A percentile compares a stretch with the other conserved stretches of the same genome.
phyloP scores from a whole-genome alignment of 192 early-diverging fungal species.

The Gonapodya sp. region DNA sequence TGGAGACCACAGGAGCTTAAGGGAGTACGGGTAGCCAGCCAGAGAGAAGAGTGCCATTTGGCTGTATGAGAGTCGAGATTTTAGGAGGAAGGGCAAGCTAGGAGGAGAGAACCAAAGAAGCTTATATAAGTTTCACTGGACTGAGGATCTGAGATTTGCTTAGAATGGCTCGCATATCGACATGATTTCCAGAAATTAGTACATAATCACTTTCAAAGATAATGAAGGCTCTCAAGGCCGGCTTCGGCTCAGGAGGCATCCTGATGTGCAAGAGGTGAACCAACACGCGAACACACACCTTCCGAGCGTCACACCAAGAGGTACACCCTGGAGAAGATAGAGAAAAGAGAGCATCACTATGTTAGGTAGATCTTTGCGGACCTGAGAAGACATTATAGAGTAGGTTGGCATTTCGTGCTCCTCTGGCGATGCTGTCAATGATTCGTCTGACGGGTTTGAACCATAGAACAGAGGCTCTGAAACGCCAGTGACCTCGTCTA shows the following conservation, averaged over 20 bases:
- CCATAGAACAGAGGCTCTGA: background rate
- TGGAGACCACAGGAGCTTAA: constrained; percentile 97
- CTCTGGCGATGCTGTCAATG: too few species aligned
- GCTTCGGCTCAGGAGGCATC: background rate
- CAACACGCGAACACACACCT: background rate
- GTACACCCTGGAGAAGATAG: constrained; percentile 89
- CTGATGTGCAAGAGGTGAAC: background rate
- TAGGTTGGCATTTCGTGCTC: too few species aligned
- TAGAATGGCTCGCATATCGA: too few species aligned
- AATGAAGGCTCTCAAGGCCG: too few species aligned
- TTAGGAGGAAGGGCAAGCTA: constrained; percentile 88
- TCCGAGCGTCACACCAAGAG: constrained; percentile 49
- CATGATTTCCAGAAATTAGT: too few species aligned
- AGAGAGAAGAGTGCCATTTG: constrained; percentile 92
- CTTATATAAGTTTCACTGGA: background rate
- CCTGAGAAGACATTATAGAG: background rate
- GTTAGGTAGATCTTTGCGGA: constrained; percentile 20
- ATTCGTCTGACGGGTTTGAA: too few species aligned
- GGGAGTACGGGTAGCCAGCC: constrained; percentile 91
- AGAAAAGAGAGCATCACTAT: constrained; percentile 36
- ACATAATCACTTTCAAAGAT: too few species aligned
- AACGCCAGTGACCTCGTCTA: background rate
- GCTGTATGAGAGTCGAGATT: constrained; percentile 81
- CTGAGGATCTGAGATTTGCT: too few species aligned
- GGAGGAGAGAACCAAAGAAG: constrained; percentile 55